Conservation (phyloP, 371 early-diverging fungal species). For the Lichtheimia corymbifera region DNA sequence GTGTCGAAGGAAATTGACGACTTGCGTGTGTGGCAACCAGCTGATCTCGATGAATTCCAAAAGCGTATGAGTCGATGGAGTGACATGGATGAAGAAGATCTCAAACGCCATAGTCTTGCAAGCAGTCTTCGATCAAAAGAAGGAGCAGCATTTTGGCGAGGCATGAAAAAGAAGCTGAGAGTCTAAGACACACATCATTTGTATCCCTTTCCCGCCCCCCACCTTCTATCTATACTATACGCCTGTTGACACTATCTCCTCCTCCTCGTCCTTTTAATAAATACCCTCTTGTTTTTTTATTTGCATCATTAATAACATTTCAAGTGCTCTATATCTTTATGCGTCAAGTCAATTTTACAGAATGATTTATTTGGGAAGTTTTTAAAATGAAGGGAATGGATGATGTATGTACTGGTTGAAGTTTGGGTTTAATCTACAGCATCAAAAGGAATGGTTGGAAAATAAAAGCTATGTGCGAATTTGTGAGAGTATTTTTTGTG, state of each 20-base stretch:
- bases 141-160: conserved; percentile 24
- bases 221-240: neutral
- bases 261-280: neutral
- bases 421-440: neutral
- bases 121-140: conserved; percentile 9
- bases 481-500: neutral
- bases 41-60: conserved; percentile 18
- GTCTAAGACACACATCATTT: conserved; percentile 15
- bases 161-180: conserved; percentile 31
- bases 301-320: neutral
- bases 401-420: neutral
- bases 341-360: too few species aligned
- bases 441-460: neutral
- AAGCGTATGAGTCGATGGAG: conserved; percentile 8
- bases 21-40: conserved; percentile 20
- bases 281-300: neutral
- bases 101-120: conserved; percentile 12
- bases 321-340: neutral
- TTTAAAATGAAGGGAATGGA: too few species aligned
- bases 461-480: neutral
- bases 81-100: conserved; percentile 6
- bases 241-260: neutral
- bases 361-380: too few species aligned
- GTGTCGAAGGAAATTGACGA: conserved; percentile 30
- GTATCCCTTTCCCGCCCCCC: neutral